A percentile compares a stretch with the other conserved stretches of the same genome.
Conservation (phyloP, 2,329 filamentous ascomycete species). For the Penicillium sclerotigenum region DNA sequence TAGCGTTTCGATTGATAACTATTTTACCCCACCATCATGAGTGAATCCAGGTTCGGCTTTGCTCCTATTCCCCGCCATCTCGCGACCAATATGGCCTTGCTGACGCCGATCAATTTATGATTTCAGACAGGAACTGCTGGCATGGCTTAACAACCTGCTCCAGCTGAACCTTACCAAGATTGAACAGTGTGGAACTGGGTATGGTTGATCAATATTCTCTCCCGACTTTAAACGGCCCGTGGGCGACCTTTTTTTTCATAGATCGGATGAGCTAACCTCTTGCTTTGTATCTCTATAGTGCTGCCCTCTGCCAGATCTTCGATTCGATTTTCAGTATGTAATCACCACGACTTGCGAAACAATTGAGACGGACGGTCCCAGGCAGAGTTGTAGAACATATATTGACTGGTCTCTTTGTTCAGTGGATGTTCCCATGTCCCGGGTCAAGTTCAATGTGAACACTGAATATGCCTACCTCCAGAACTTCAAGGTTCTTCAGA, state of each 20-base stretch:
- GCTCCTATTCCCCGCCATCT: constrained; percentile 16
- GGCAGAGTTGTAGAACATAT: not conserved
- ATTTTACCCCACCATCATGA: constrained; percentile 55
- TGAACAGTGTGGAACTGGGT: constrained; percentile 99
- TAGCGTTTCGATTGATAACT: constrained; percentile 3
- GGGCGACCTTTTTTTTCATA: not conserved
- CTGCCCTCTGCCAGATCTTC: constrained; percentile 93
- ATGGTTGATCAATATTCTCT: constrained; percentile 37
- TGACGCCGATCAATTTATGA: constrained; percentile 10
- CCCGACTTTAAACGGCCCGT: constrained; percentile 1
- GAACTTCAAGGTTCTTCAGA: constrained; percentile 97
- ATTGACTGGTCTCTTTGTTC: constrained; percentile 17
- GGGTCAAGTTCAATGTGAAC: constrained; percentile 98
- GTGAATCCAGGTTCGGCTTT: constrained; percentile 59
- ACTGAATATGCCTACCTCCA: constrained; percentile 95
- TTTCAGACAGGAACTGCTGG: constrained; percentile 84
- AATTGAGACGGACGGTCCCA: not conserved
- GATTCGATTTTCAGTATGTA: constrained; percentile 86
- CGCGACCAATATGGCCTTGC: constrained; percentile 9
- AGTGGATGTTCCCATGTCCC: constrained; percentile 88
- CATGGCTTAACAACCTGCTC: constrained; percentile 96
- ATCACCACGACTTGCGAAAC: not conserved
- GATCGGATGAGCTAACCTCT: constrained; percentile 1
- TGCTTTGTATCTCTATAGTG: constrained; percentile 52
- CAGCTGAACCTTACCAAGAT: constrained; percentile 98